Conservation (phyloP, 192 early-diverging fungal species). For the Umbelopsis isabellina region DNA sequence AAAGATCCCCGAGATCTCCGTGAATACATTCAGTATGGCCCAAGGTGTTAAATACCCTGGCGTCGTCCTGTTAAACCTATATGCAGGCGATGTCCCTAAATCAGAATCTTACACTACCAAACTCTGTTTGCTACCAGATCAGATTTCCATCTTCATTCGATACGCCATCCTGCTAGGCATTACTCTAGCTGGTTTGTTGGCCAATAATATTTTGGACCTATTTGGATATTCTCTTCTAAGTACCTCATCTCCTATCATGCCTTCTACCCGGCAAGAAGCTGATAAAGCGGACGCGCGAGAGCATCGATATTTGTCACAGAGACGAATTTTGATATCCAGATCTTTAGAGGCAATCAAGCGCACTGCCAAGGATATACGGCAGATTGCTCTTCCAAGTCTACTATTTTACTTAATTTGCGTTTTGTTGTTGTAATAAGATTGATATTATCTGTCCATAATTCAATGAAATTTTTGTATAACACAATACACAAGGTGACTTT, state of each 20-base stretch:
- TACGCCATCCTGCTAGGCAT: slow-evolving; percentile 27
- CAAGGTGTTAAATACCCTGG: slow-evolving; percentile 60
- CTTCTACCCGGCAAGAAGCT: neutral
- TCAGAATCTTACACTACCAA: slow-evolving; percentile 26
- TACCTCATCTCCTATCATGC: neutral
- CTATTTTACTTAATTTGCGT: slow-evolving; percentile 8
- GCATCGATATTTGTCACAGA: neutral
- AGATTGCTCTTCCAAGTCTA: slow-evolving; percentile 4
- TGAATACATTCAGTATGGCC: slow-evolving; percentile 67
- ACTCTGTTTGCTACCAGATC: slow-evolving; percentile 69
- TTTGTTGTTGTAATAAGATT: neutral
- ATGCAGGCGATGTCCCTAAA: neutral
- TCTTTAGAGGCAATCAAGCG: neutral
- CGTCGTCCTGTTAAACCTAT: slow-evolving; percentile 55
- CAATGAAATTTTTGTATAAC: neutral
- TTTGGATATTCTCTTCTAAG: neutral
- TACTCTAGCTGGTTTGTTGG: slow-evolving; percentile 8
- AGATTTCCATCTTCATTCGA: slow-evolving; percentile 60
- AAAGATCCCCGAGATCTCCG: slow-evolving; percentile 51
- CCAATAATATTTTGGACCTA: neutral
- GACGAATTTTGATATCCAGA: neutral
- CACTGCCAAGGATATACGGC: neutral
- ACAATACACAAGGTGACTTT: too few species aligned
- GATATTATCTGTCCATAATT: neutral
- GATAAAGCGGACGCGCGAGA: neutral